These are phyloP conservation scores for Solanum aculeatissimum DNA, from an alignment of 305 asterid genomes.

Conservation along the genomic window DNA sequence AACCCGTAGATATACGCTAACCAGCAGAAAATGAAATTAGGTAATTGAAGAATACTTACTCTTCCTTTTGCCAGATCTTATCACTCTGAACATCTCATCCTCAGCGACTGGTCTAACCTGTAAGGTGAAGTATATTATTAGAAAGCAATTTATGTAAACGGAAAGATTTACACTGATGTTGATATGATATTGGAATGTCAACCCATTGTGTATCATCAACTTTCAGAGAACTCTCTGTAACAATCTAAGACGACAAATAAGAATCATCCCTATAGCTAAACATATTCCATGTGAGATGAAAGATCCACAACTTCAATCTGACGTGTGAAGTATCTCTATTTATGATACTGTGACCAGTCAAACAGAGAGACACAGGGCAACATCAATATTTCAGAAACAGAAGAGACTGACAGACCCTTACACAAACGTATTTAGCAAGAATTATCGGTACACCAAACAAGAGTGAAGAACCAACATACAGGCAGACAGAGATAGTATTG, in stretches of 20 bases:
- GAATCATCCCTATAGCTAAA: background rate
- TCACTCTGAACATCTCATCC: constrained; percentile 96
- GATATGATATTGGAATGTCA: background rate
- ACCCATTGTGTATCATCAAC: background rate
- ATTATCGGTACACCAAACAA: background rate
- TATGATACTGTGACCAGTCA: background rate
- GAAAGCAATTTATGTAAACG: background rate
- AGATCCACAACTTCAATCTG: background rate
- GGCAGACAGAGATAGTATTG: background rate
- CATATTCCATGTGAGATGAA: background rate
- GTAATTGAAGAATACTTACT: constrained; percentile 43
- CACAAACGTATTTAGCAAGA: background rate
- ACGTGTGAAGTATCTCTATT: background rate
- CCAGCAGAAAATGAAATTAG: background rate
- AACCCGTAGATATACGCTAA: background rate
- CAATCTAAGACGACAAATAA: background rate
- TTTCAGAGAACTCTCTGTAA: background rate
- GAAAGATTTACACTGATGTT: background rate
- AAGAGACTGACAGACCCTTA: background rate
- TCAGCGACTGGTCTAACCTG: constrained; percentile 97
- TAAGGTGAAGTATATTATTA: background rate
- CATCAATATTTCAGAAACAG: background rate
- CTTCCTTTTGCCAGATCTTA: constrained; percentile 90
- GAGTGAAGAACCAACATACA: background rate
- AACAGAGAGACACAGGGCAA: background rate